Percentiles rank a stretch among this genome's conserved stretches.
These are phyloP conservation scores for Fusarium luffae DNA, from an alignment of 2,329 filamentous ascomycete species.

Conservation along the genomic window DNA sequence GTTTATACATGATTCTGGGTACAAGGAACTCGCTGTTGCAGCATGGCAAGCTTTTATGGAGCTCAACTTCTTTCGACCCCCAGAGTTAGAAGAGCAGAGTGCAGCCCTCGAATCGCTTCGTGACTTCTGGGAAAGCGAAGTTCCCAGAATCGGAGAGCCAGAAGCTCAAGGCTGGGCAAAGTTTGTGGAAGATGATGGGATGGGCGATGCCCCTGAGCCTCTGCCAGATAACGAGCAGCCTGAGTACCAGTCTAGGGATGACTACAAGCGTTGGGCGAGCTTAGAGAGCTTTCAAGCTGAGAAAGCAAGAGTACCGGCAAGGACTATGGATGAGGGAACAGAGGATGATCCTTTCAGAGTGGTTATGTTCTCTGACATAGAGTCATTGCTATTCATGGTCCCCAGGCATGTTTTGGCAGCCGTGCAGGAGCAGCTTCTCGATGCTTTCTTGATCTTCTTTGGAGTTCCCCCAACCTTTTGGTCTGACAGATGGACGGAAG, in stretches of 20 bases:
- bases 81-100: slow-evolving; percentile 39
- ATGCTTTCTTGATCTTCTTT: slow-evolving; percentile 78
- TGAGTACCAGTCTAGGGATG: slow-evolving; percentile 52
- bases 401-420: slow-evolving; percentile 51
- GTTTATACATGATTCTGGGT: slow-evolving; percentile 81
- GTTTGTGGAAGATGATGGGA: slow-evolving; percentile 55
- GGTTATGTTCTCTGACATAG: slow-evolving; percentile 81
- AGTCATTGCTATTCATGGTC: slow-evolving; percentile 68
- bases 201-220: slow-evolving; percentile 56
- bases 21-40: slow-evolving; percentile 78
- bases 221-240: slow-evolving; percentile 19
- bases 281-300: slow-evolving; percentile 64
- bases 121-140: slow-evolving; percentile 89
- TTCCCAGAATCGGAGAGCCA: slow-evolving; percentile 79
- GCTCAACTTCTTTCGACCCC: slow-evolving; percentile 71
- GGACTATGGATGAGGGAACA: slow-evolving; percentile 77
- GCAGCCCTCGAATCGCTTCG: slow-evolving; percentile 62
- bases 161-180: slow-evolving; percentile 76
- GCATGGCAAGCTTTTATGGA: slow-evolving; percentile 88
- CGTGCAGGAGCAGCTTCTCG: slow-evolving; percentile 64
- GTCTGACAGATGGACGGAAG: slow-evolving; percentile 45
- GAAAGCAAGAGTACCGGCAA: slow-evolving; percentile 71
- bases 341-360: slow-evolving; percentile 87
- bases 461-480: slow-evolving; percentile 65
- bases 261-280: slow-evolving; percentile 63